Conservation (phyloP, 2,329 filamentous ascomycete species). For the Apiospora saccharicola region DNA sequence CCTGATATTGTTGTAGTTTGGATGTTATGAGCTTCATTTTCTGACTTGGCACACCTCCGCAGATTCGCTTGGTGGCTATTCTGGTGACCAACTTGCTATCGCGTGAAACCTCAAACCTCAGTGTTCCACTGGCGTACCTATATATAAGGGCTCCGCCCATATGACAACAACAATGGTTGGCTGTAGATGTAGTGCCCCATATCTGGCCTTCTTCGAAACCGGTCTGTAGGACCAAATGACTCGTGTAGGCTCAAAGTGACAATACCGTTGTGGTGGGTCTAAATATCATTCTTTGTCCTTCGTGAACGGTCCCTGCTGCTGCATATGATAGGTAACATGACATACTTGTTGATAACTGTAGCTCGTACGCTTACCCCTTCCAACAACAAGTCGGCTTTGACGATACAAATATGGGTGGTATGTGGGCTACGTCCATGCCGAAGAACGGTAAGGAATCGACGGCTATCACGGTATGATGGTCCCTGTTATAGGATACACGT, state of each 20-base stretch:
- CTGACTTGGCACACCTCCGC: background rate
- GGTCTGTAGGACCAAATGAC: too few relatives aligned
- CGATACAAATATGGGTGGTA: background rate
- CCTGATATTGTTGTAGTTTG: background rate
- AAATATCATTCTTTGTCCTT: background rate
- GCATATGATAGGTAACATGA: background rate
- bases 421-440: background rate
- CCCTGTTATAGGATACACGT: background rate
- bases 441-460: too few relatives aligned
- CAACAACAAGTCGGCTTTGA: background rate
- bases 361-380: background rate
- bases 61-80: background rate
- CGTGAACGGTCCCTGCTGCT: background rate
- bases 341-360: background rate
- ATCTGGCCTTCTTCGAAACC: background rate
- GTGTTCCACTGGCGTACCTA: background rate
- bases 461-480: background rate
- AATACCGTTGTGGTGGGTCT: background rate
- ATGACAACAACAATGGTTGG: background rate
- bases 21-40: background rate
- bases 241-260: background rate
- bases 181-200: background rate
- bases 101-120: background rate
- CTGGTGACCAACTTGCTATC: too few relatives aligned
- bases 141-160: background rate